Evolutionary conservation across 305 asterid species (phyloP).

Genomic region (Fraxinus sp.): DNA sequence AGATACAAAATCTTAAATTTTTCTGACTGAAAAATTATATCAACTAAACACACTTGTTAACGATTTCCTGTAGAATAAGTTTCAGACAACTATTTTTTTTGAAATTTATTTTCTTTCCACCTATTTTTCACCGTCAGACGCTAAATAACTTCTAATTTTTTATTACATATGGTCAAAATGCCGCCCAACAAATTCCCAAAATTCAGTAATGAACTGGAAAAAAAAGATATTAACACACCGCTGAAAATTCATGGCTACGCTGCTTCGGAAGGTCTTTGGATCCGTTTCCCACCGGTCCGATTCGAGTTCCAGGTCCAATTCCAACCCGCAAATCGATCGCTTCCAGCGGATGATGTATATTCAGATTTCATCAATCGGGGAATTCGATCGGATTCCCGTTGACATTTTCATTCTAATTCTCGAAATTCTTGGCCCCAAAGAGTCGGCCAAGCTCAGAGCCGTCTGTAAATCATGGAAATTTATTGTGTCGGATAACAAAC

Average conservation of each 20-base stretch:
- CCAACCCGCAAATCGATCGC: slow-evolving; percentile 44
- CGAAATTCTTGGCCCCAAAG: slow-evolving; percentile 68
- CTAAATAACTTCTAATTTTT: too few species aligned
- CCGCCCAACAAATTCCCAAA: neutral
- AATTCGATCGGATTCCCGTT: slow-evolving; percentile 73
- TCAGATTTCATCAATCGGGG: slow-evolving; percentile 66
- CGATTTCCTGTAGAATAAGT: too few species aligned
- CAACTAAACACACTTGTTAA: too few species aligned
- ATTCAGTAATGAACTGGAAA: neutral
- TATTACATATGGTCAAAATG: neutral
- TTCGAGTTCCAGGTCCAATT: slow-evolving; percentile 25
- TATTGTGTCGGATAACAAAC: slow-evolving; percentile 68
- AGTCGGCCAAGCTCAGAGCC: slow-evolving; percentile 63
- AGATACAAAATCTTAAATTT: too few species aligned
- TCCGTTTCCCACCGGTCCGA: slow-evolving; percentile 53
- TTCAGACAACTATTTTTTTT: too few species aligned
- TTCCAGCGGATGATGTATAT: slow-evolving; percentile 50
- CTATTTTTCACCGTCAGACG: too few species aligned
- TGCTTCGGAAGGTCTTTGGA: slow-evolving; percentile 68
- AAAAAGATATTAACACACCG: neutral
- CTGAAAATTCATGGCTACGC: slow-evolving; percentile 36
- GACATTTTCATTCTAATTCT: slow-evolving; percentile 69
- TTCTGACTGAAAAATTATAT: too few species aligned
- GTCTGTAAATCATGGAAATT: slow-evolving; percentile 81
- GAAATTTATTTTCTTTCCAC: too few species aligned